Base-by-base conservation (phyloP, 2,329 filamentous ascomycete species). In the Fusarium sambucinum region DNA sequence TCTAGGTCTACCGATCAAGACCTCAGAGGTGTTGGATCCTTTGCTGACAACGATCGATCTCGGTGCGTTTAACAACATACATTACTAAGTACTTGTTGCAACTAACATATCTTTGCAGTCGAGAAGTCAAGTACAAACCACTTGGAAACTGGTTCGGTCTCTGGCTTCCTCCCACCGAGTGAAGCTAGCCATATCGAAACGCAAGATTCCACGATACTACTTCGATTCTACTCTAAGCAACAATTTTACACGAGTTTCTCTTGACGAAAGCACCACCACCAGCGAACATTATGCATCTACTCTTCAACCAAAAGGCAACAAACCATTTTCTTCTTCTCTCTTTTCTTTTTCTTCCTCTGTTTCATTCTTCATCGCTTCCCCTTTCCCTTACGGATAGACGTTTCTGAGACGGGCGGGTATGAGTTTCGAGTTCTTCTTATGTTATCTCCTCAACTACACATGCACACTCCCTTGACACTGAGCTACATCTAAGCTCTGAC, bases 131-230 rank as follows among this genome's bases (percentile, higher is more conserved):
- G 59, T 74, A 74, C 29, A 74, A 73, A 56, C 73, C 73, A 7
- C 71, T 74, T 30, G 67, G 69, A 44, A 74, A 73, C 41, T 74
- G 73, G 73, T 74, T 73, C 33, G 71, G 70, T 47, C 61, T 74
- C 50, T 74, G 73, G 72, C 41, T 74, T 25, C 73, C 73, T 25
- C 67, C 67, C 59, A 62, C 72, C 17, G 59, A 59, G 30, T 61
- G 45, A 68, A 19, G 13, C 17, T 33, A 27, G 41, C 16, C 32
- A 32, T 19, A 35, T 25, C 50, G 17, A 32, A 46, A 44, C 46
- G 10, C 5, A 44, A 45, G 33, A 21, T 55, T 48, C 33, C 19
- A 51, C 32, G 19, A 45, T 27, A 32, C 23, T 23, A 47, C 30
- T 55, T 45, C 29, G 29, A 44, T 23, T 29, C 42, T 46, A 35